phyloP scores from a whole-genome alignment of 176 grass and related monocot genomes.

The Dendrocalamus sinicus region DNA sequence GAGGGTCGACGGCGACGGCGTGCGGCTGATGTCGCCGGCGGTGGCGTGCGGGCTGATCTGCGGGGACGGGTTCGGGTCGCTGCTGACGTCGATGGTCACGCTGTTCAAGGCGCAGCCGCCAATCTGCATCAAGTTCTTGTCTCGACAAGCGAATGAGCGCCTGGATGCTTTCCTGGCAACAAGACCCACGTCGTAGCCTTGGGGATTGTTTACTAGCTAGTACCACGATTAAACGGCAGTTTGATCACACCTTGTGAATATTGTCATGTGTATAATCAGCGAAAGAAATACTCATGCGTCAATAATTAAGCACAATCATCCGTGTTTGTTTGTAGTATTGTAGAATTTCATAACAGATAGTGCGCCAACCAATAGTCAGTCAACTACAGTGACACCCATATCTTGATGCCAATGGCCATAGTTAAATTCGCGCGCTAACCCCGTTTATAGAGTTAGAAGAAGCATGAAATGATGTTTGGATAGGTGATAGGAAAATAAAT shows the following conservation, averaged over 20 bases:
- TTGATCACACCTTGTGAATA: background rate
- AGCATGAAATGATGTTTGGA: too few relatives aligned
- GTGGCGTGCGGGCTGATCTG: constrained; percentile 65
- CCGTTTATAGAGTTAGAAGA: background rate
- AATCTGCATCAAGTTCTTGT: constrained; percentile 72
- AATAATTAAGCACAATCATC: background rate
- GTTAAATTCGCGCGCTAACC: background rate
- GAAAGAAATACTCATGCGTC: background rate
- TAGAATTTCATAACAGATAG: background rate
- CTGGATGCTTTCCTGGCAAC: constrained; percentile 54
- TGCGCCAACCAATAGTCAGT: background rate
- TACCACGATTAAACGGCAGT: background rate
- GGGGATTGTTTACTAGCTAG: background rate
- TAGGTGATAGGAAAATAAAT: too few relatives aligned
- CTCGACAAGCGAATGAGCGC: constrained; percentile 37
- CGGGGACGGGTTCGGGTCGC: constrained; percentile 57
- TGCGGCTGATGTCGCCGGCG: constrained; percentile 34
- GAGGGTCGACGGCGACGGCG: constrained; percentile 31
- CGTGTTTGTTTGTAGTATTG: background rate
- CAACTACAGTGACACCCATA: background rate
- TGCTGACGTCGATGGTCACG: constrained; percentile 48
- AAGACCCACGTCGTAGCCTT: background rate
- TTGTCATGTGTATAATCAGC: background rate
- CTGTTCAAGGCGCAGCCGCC: constrained; percentile 41
- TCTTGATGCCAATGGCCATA: background rate